Evolutionary conservation across 148 eudicot species (phyloP).

Genomic region (Chenopodium suecicum): DNA sequence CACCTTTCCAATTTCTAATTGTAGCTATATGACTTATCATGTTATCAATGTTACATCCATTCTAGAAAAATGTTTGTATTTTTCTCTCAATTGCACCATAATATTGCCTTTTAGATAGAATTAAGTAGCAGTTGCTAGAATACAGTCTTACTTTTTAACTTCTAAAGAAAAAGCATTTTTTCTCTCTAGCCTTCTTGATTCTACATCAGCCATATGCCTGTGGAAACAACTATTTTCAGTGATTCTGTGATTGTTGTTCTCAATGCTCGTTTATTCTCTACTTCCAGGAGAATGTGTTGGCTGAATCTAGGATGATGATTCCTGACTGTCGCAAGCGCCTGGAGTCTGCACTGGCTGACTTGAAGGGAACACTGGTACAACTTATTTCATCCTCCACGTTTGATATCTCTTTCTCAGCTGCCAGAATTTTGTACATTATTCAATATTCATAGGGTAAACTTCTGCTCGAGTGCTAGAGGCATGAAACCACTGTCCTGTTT

Average conservation of each 20-base stretch:
- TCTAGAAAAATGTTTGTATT: too few species aligned
- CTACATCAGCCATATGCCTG: background rate
- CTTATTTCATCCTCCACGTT: slow-evolving; percentile 2
- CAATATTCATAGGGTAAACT: background rate
- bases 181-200: background rate
- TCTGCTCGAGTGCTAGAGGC: background rate
- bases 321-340: slow-evolving; percentile 90
- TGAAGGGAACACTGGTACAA: slow-evolving; percentile 70
- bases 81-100: too few species aligned
- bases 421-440: background rate
- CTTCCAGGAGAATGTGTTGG: slow-evolving; percentile 82
- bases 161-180: background rate
- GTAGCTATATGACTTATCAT: too few species aligned
- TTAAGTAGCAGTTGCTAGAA: background rate
- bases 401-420: background rate
- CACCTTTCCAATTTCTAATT: background rate
- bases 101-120: background rate
- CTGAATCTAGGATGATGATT: slow-evolving; percentile 98
- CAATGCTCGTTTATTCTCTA: background rate
- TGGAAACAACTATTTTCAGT: background rate
- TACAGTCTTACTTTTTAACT: too few species aligned
- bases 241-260: slow-evolving; percentile 18
- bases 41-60: too few species aligned
- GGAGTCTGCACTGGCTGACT: slow-evolving; percentile 75
- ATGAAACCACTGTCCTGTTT: background rate